Base-by-base conservation (phyloP, 768 basidiomycete species). In the Imleria badia region DNA sequence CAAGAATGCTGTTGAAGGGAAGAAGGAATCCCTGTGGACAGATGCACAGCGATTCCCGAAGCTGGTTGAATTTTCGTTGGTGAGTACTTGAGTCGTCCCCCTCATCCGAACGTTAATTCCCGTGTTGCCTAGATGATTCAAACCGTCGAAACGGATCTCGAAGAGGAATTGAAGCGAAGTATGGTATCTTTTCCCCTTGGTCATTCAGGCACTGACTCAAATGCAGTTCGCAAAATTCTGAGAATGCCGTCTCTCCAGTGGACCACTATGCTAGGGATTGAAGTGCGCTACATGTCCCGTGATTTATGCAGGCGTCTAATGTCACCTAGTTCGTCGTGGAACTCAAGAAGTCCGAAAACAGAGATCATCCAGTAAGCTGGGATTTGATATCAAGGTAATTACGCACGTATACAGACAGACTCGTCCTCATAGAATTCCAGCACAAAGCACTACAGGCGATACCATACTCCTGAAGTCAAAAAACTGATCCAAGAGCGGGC, bases 191-290 rank as follows among this genome's bases (percentile, higher is more conserved):
- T 40, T 48, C n/a, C 22, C 40, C 14, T 22, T n/a, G 49, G 22
- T 42, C 17, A 51, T 30, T 38, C 42, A 22, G 45, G 36, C 17
- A 23, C 51, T 61, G 38, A 60, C 42, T 15, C 26, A 43, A 12
- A 41, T 17, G 20, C 53, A 91, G 89, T 92, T 45, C 80, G 94
- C 17, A 91, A 85, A 66, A 60, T 80, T 11, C 66, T 98, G 26
- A 84, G 80, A 60, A 81, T 85, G 65, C 92, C 92, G 1, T 83
- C 83, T 10, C 74, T 94, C 22, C 74, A 86, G 50, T 98, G 84
- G 78, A 79, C 80, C 3, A 81, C 78, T 6, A 77, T 86, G 13
- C 73, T 78, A 0, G 86, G 82, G 1, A 86, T 87, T 51, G 93
- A 94, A 69, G 93, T 91, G 60, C 55, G 55, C 59, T 8, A 20